A percentile compares a stretch with the other conserved stretches of the same genome.
phyloP scores from a whole-genome alignment of 768 basidiomycete genomes.

The Udeniomyces megalosporus region DNA sequence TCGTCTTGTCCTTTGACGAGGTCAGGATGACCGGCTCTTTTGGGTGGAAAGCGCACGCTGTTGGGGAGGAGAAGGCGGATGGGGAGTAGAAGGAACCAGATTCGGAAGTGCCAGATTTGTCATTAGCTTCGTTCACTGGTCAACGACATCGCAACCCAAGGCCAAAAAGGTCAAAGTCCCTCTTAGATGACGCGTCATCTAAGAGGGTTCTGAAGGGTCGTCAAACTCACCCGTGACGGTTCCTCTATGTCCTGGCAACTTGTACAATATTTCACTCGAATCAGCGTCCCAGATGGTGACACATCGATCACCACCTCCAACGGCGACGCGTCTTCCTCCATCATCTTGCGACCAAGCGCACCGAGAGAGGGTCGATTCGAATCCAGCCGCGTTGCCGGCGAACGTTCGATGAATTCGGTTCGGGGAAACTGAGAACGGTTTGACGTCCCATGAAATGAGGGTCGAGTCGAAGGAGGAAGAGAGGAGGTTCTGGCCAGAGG shows the following conservation, averaged over 20 bases:
- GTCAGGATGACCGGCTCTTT: conserved; percentile 88
- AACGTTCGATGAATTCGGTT: conserved; percentile 54
- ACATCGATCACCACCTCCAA: conserved; percentile 33
- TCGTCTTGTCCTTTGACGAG: conserved; percentile 78
- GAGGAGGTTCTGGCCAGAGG: conserved; percentile 69
- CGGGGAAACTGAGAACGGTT: conserved; percentile 79
- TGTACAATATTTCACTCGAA: conserved; percentile 26
- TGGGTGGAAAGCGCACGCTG: conserved; percentile 83
- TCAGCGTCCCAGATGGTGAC: conserved; percentile 33
- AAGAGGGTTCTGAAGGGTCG: too few relatives aligned
- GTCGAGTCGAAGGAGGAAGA: conserved; percentile 83
- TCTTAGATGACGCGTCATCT: too few relatives aligned
- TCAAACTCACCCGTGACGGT: conserved; percentile 47
- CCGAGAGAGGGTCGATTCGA: conserved; percentile 69
- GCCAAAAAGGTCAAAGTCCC: too few relatives aligned
- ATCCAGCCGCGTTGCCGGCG: conserved; percentile 75
- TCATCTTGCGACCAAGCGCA: conserved; percentile 55
- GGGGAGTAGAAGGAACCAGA: neutral
- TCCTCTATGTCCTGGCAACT: conserved; percentile 55
- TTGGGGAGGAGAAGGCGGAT: neutral
- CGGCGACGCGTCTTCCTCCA: conserved; percentile 29
- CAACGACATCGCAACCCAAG: too few relatives aligned
- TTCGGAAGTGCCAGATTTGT: too few relatives aligned
- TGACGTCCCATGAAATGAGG: conserved; percentile 75
- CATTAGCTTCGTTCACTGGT: too few relatives aligned